A percentile compares a stretch with the other conserved stretches of the same genome.
Conservation (phyloP, 192 early-diverging fungal genomes). For the Pecoramyces ruminantium region DNA sequence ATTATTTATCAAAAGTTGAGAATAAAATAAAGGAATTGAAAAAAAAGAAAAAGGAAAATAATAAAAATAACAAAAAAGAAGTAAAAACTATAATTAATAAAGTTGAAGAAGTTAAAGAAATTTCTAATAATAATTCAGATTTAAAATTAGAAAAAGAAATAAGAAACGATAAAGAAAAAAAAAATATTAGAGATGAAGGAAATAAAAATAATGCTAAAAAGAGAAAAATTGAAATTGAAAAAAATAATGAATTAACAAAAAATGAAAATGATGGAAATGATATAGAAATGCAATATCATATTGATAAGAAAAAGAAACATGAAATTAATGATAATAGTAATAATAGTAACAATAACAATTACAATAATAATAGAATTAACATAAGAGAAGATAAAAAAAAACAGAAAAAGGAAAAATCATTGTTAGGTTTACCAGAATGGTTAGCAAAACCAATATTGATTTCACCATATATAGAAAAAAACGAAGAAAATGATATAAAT, state of each 20-base stretch:
- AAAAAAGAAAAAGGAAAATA: not conserved
- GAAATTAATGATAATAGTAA: not conserved
- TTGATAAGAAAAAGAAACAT: not conserved
- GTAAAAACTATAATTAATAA: too few species aligned
- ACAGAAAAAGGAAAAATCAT: not conserved
- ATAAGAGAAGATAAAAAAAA: not conserved
- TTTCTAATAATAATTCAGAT: too few species aligned
- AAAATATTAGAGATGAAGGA: too few species aligned
- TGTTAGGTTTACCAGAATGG: constrained; percentile 73
- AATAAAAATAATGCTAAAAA: too few species aligned
- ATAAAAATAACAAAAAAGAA: too few species aligned
- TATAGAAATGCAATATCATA: not conserved
- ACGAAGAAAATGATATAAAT: constrained; percentile 13
- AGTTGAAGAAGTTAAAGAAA: too few species aligned
- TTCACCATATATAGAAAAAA: constrained; percentile 29
- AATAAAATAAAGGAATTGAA: not conserved
- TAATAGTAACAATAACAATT: too few species aligned
- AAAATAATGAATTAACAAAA: not conserved
- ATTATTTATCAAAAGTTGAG: not conserved
- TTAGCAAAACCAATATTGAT: constrained; percentile 61
- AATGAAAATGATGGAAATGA: too few species aligned
- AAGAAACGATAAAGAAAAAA: too few species aligned
- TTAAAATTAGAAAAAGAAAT: too few species aligned
- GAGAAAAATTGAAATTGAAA: not conserved
- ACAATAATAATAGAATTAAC: too few species aligned